Conservation (phyloP, 2,329 filamentous ascomycete species). For the Anisogramma anomala region DNA sequence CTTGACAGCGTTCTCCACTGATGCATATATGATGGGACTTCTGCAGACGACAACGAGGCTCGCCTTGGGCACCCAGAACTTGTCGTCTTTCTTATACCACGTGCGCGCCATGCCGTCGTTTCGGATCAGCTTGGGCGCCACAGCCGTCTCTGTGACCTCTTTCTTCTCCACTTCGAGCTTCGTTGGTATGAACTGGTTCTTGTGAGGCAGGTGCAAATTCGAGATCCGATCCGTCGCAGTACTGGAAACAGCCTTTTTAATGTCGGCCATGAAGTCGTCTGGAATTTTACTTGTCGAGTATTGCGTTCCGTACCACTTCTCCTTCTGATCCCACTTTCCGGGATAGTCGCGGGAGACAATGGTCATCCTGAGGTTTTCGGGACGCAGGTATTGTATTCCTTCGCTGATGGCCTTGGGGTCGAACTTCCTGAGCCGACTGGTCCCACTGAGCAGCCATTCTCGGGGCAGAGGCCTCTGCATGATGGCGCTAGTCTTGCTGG, state of each 20-base stretch:
- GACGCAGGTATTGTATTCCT: slow-evolving; percentile 61
- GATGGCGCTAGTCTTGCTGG: slow-evolving; percentile 67
- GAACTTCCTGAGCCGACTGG: slow-evolving; percentile 66
- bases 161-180: slow-evolving; percentile 92
- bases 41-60: slow-evolving; percentile 72
- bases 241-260: slow-evolving; percentile 52
- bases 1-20: slow-evolving; percentile 67
- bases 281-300: slow-evolving; percentile 77
- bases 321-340: slow-evolving; percentile 73
- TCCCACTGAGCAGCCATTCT: slow-evolving; percentile 77
- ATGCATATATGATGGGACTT: slow-evolving; percentile 68
- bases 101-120: slow-evolving; percentile 70
- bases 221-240: slow-evolving; percentile 47
- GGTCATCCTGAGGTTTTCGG: slow-evolving; percentile 81
- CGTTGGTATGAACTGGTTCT: slow-evolving; percentile 91
- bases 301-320: slow-evolving; percentile 97
- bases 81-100: slow-evolving; percentile 98
- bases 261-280: slow-evolving; percentile 57
- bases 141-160: slow-evolving; percentile 63
- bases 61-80: slow-evolving; percentile 95
- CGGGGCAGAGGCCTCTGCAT: slow-evolving; percentile 88
- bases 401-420: slow-evolving; percentile 64
- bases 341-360: slow-evolving; percentile 76
- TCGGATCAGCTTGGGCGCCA: slow-evolving; percentile 69
- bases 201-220: slow-evolving; percentile 75